Conservation (phyloP, 192 early-diverging fungal genomes). For the Ambispora gerdemannii region DNA sequence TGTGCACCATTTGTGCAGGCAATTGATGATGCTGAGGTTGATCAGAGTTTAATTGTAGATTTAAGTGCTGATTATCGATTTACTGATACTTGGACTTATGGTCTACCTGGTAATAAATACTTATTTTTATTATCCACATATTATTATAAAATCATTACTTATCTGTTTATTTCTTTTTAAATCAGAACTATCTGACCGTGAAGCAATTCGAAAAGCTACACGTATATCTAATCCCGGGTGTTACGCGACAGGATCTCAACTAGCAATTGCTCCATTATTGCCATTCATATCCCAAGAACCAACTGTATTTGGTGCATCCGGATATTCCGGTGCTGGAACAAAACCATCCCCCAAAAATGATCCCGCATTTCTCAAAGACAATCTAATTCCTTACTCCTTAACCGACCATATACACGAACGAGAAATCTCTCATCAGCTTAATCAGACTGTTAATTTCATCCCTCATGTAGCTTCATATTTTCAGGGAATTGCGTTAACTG, state of each 20-base stretch:
- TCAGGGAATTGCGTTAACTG: conserved; percentile 90
- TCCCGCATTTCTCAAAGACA: conserved; percentile 78
- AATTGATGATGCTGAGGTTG: conserved; percentile 55
- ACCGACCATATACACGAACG: conserved; percentile 96
- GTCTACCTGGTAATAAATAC: conserved; percentile 54
- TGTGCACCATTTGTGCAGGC: conserved; percentile 90
- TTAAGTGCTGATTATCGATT: conserved; percentile 95
- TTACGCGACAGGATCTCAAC: conserved; percentile 96
- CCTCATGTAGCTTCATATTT: conserved; percentile 91
- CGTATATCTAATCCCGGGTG: conserved; percentile 96
- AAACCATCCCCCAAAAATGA: conserved; percentile 97
- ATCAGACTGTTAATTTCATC: conserved; percentile 68
- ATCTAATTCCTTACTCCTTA: conserved; percentile 88
- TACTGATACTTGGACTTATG: conserved; percentile 83
- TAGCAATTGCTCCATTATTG: conserved; percentile 82
- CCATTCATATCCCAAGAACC: conserved; percentile 60
- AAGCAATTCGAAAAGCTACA: conserved; percentile 54
- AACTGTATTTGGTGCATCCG: conserved; percentile 92
- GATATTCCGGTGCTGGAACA: conserved; percentile 99
- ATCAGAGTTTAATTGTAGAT: conserved; percentile 71
- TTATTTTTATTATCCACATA: neutral
- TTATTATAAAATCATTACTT: neutral
- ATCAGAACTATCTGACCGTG: conserved; percentile 68
- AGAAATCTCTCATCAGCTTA: conserved; percentile 81
- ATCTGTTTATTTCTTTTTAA: conserved; percentile 6